Evolutionary conservation across 805 yeast genomes (phyloP).

Genomic region (Yamadazyma akitaensis): DNA sequence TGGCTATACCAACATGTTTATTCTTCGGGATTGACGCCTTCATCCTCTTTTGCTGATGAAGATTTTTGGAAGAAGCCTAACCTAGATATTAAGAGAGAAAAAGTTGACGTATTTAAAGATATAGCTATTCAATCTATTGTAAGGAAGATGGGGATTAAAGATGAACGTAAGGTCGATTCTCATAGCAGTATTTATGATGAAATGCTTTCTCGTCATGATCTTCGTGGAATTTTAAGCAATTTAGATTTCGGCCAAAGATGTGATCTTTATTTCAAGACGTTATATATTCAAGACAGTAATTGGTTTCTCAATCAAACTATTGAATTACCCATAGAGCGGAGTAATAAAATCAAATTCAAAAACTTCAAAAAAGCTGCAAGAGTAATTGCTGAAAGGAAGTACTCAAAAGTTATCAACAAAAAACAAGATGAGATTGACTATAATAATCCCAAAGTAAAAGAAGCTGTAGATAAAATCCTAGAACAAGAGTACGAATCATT

Average conservation of each 20-base stretch:
- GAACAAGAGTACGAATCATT: conserved; percentile 27
- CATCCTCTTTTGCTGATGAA: conserved; percentile 14
- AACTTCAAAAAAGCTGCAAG: conserved; percentile 22
- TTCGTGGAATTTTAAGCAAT: conserved; percentile 4
- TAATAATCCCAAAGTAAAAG: conserved; percentile 18
- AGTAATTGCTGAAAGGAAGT: conserved; percentile 25
- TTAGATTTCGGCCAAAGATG: conserved; percentile 38
- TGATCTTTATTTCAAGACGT: conserved; percentile 41
- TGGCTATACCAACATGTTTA: conserved; percentile 16
- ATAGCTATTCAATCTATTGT: conserved; percentile 12
- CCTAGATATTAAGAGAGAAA: neutral
- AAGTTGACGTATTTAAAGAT: conserved; percentile 10
- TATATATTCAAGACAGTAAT: conserved; percentile 36
- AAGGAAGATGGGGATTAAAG: conserved; percentile 15
- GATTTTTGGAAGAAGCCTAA: conserved; percentile 2
- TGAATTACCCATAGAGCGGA: conserved; percentile 23
- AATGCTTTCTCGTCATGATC: conserved; percentile 9
- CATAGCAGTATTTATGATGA: conserved; percentile 20
- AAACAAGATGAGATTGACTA: conserved; percentile 21
- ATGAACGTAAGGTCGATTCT: conserved; percentile 18
- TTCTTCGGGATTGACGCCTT: neutral
- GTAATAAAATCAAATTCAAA: conserved; percentile 29
- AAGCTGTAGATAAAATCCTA: conserved; percentile 22
- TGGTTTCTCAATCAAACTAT: conserved; percentile 44
- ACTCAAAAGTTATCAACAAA: conserved; percentile 15